Conservation (phyloP, 768 basidiomycete species). For the Holtermannia corniformis region DNA sequence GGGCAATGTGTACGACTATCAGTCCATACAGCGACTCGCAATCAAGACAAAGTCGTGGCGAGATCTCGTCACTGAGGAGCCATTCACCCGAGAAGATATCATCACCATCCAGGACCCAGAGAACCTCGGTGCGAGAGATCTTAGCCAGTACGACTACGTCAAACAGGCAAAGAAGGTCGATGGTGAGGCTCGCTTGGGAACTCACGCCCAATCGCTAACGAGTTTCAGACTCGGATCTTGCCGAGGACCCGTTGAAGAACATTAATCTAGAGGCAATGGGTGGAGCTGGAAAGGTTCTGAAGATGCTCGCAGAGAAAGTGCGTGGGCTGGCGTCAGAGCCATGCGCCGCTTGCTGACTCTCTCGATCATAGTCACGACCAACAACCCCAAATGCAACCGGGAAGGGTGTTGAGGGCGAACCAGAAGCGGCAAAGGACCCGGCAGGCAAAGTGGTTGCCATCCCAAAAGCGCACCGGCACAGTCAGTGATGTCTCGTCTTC, state of each 20-base stretch:
- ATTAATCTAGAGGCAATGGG: slow-evolving; percentile 45
- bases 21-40: slow-evolving; percentile 36
- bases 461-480: slow-evolving; percentile 9
- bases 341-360: too few relatives aligned
- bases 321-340: too few relatives aligned
- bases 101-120: slow-evolving; percentile 70
- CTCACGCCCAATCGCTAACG: neutral
- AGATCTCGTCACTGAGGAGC: slow-evolving; percentile 75
- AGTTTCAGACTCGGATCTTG: slow-evolving; percentile 26
- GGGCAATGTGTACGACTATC: slow-evolving; percentile 42
- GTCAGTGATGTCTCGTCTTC: too few relatives aligned
- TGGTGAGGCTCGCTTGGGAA: slow-evolving; percentile 26
- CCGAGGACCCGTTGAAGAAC: slow-evolving; percentile 35
- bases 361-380: too few relatives aligned
- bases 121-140: slow-evolving; percentile 41
- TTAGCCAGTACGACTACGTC: slow-evolving; percentile 45
- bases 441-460: slow-evolving; percentile 28
- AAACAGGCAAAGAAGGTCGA: slow-evolving; percentile 39
- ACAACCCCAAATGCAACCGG: neutral
- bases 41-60: slow-evolving; percentile 47
- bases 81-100: slow-evolving; percentile 80
- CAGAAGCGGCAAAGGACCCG: slow-evolving; percentile 8
- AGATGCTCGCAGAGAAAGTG: slow-evolving; percentile 41
- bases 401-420: neutral
- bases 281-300: slow-evolving; percentile 41